A percentile compares a stretch with the other conserved stretches of the same genome.
Evolutionary conservation across 805 yeast genomes (phyloP).

Genomic region (Lipomyces yamanashiensis): DNA sequence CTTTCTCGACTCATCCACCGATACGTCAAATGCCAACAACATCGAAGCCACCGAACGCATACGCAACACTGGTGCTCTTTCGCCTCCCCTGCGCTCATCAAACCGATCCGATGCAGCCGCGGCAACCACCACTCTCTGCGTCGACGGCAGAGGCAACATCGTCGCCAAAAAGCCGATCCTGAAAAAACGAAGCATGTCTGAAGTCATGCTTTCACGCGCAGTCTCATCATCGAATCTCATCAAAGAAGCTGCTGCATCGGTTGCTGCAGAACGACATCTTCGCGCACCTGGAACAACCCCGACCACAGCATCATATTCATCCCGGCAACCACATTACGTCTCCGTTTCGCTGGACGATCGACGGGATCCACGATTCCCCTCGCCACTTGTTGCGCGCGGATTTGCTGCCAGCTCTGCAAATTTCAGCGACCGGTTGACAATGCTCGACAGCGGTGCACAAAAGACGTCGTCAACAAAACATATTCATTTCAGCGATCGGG

Average conservation of each 20-base stretch:
- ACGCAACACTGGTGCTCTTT: conserved; percentile 19
- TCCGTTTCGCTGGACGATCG: conserved; percentile 11
- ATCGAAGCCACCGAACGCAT: conserved; percentile 7
- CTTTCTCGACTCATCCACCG: conserved; percentile 17
- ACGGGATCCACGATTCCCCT: conserved; percentile 29
- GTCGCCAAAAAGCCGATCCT: conserved; percentile 73
- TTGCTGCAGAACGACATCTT: conserved; percentile 32
- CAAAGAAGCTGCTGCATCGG: conserved; percentile 35
- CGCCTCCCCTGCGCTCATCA: conserved; percentile 31
- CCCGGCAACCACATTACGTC: conserved; percentile 8
- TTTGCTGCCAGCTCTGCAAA: conserved; percentile 32
- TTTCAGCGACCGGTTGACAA: conserved; percentile 30
- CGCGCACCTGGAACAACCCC: conserved; percentile 35
- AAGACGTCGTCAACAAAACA: conserved; percentile 50
- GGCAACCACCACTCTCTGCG: background rate
- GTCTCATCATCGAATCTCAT: conserved; percentile 34
- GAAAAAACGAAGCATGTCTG: conserved; percentile 84
- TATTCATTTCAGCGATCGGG: conserved; percentile 92
- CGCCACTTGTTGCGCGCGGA: conserved; percentile 23
- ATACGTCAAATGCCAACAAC: background rate
- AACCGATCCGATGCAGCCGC: conserved; percentile 8
- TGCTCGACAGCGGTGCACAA: conserved; percentile 2
- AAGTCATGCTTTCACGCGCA: conserved; percentile 60
- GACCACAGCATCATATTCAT: conserved; percentile 29
- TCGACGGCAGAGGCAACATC: background rate